These are phyloP conservation scores for Pythium chondricola DNA, from an alignment of 352 stramenopile genomes.

Conservation along the genomic window DNA sequence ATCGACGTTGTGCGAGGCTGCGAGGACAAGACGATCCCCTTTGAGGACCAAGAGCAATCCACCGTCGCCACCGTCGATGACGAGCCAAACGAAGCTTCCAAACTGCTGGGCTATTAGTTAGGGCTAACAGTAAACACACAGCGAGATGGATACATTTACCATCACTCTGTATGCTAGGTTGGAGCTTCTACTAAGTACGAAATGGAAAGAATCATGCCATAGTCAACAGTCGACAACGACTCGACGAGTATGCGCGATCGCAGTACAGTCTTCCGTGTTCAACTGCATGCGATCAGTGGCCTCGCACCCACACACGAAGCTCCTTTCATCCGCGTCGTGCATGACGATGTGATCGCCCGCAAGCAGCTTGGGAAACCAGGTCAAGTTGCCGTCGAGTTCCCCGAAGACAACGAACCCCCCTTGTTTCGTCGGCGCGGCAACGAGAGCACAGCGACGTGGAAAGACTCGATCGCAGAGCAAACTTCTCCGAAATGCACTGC, in stretches of 20 bases:
- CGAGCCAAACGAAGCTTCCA: neutral
- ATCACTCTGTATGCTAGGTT: neutral
- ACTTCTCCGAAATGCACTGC: neutral
- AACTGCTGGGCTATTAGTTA: neutral
- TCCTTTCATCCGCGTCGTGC: conserved; percentile 45
- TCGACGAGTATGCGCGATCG: neutral
- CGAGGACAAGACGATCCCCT: conserved; percentile 48
- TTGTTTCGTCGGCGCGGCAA: neutral
- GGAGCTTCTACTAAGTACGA: no score
- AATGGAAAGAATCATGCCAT: neutral
- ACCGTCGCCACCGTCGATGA: conserved; percentile 9
- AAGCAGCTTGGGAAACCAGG: neutral
- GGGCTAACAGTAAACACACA: neutral
- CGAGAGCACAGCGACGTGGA: conserved; percentile 39
- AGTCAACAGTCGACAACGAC: neutral
- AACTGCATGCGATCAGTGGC: conserved; percentile 25
- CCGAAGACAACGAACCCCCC: conserved; percentile 19
- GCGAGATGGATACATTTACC: neutral
- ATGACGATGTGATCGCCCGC: conserved; percentile 22
- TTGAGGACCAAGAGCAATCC: conserved; percentile 20
- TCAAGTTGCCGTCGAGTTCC: conserved; percentile 9
- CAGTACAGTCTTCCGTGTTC: neutral
- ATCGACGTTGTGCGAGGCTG: conserved; percentile 50
- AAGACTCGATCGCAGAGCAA: neutral
- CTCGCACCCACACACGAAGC: conserved; percentile 36